These are phyloP conservation scores for Cucurbita maxima DNA, from an alignment of 306 rosid genomes.

Conservation along the genomic window DNA sequence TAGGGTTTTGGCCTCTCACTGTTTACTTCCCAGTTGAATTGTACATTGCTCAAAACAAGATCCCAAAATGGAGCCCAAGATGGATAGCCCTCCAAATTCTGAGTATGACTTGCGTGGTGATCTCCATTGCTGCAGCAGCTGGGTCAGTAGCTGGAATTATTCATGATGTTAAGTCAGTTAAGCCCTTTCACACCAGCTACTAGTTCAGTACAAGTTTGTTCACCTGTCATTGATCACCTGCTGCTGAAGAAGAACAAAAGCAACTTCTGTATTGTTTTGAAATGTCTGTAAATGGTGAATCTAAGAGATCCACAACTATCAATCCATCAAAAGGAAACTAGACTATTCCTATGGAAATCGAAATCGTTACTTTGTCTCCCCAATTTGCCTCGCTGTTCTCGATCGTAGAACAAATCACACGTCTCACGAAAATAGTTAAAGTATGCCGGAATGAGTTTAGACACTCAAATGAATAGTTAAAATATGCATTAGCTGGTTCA, in stretches of 20 bases:
- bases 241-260: neutral
- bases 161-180: slow-evolving; percentile 31
- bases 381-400: neutral
- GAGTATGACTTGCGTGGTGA: slow-evolving; percentile 31
- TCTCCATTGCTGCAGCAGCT: slow-evolving; percentile 39
- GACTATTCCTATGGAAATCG: neutral
- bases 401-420: no score
- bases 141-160: slow-evolving; percentile 66
- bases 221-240: neutral
- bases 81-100: slow-evolving; percentile 49
- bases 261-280: neutral
- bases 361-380: neutral
- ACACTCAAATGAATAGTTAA: no score
- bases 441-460: no score
- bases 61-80: slow-evolving; percentile 55
- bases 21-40: slow-evolving; percentile 26
- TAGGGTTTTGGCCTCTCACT: slow-evolving; percentile 72
- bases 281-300: slow-evolving; percentile 8
- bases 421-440: no score
- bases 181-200: slow-evolving; percentile 36
- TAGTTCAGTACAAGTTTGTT: neutral
- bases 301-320: neutral
- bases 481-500: no score
- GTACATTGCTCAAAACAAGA: slow-evolving; percentile 54
- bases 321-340: neutral